A percentile compares a stretch with the other conserved stretches of the same genome.
Conservation (phyloP, 306 rosid species). For the Castanopsis chinensis region DNA sequence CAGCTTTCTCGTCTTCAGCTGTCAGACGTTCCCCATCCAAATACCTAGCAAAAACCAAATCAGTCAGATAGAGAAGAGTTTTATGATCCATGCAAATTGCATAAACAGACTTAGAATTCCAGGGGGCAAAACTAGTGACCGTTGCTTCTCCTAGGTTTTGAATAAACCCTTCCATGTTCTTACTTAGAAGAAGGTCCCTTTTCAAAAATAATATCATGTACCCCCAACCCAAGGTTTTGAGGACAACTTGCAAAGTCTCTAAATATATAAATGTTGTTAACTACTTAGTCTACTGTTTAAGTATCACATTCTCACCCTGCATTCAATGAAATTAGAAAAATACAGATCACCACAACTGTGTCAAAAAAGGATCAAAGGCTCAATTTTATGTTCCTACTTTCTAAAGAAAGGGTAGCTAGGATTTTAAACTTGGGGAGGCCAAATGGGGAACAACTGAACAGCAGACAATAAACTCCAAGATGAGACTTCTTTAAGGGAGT, state of each 20-base stretch:
- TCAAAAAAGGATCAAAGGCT: not conserved
- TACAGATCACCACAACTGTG: too few relatives aligned
- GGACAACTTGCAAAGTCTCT: not conserved
- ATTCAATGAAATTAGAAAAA: too few relatives aligned
- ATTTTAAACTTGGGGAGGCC: not conserved
- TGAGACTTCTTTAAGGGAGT: too few relatives aligned
- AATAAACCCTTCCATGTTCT: not conserved
- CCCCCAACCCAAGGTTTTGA: not conserved
- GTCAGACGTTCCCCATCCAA: slow-evolving; percentile 60
- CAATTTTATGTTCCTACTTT: not conserved
- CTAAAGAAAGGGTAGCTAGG: not conserved
- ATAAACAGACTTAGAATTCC: not conserved
- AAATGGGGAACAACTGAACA: not conserved
- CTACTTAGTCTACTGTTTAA: too few relatives aligned
- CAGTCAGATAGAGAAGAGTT: not conserved
- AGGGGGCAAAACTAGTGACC: not conserved
- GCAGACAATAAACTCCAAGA: not conserved
- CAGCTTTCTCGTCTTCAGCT: slow-evolving; percentile 58
- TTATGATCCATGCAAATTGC: not conserved
- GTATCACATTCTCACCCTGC: too few relatives aligned
- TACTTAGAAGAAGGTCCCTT: not conserved
- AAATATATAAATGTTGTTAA: too few relatives aligned
- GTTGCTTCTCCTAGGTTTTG: not conserved
- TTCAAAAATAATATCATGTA: not conserved
- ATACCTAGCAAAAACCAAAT: slow-evolving; percentile 37